Base-by-base conservation (phyloP, 306 rosid species). In the Vachellia pachyceras region DNA sequence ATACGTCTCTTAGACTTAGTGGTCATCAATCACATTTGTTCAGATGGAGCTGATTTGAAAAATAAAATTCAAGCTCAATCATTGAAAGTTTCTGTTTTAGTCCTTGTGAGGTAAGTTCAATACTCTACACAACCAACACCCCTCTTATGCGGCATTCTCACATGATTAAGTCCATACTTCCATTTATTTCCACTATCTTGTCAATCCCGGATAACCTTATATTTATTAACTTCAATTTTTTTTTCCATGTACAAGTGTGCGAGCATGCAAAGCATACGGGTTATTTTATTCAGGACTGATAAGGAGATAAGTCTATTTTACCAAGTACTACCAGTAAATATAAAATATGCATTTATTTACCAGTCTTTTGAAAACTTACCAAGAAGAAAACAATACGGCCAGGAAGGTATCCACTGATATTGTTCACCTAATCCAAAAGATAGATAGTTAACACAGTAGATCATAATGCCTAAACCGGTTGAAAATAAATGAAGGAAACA, bases 401-500 rank as follows among this genome's bases (percentile, higher is more conserved):
- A 49, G 99, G 99, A 77, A 95, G 99, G 89, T 95, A 95, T 77
- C 99, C 98, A 74, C 99, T 92, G 90, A 95, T 95, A 82, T 95
- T 95, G 83, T 95, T 95, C 80, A 95, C 98, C 99, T 95, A 85
- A 84, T 87, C 66, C 85, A 84, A 83, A 80, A 73, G 77, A 85
- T 22, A 79, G 54, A 76, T 40, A 85, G 37, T 74, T 74, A 42
- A 61, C 77, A 78, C 36, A 10, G 61, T 45, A 77, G 73, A 83
- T 75, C 69, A 75, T 33, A 9, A 6, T 3, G 35, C 17, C n/a
- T 64, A 67, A 75, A 63, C 18, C 14, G 23, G 73, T 54, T 17
- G 1, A 45, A 18, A 68, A 79, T 40, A 37, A 17, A 36, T 52
- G 23, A 65, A 41, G 35, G 35, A 73, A 29, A 77, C 57, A 77